Evolutionary conservation across 2,329 filamentous ascomycete genomes (phyloP), one percentile per base, ranked within the genome.

Genomic region (Colletotrichum lupini): DNA sequence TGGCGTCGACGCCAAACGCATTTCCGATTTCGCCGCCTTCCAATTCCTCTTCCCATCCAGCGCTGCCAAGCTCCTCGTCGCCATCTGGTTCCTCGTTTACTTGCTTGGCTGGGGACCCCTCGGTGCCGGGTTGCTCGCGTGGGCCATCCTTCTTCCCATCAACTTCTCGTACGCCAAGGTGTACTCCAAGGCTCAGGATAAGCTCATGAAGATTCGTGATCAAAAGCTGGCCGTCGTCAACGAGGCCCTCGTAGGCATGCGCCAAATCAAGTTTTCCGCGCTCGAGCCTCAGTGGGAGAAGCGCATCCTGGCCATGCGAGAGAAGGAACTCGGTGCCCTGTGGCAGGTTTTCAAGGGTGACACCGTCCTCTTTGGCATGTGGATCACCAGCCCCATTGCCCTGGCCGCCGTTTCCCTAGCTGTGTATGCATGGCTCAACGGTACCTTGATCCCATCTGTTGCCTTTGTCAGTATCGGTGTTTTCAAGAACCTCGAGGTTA

Each of bases 181-280:
- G 24, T 94, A 94, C 77, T 85, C 91, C 1, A 85, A 83, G 26
- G 88, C 91, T 5, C 92, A 95, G 77, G 92, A 93, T 68, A 84
- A 86, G 62, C 81, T 96, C 62, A 95, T 95, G 93, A 93, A 93
- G 79, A 86, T 92, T 32, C 87, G 94, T 57, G 94, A 96, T 80
- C 87, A 90, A 67, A 96, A 95, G 81, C 87, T 95, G 82, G 92
- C 89, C 0, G 88, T 95, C 16, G 88, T 97, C 35, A 93, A 93
- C 1, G 94, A 97, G 80, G 93, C 92, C 0, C 83, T 97, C 1
- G 89, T 93, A 76, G 94, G 94, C 8, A 95, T 96, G 75, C 90
- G 93, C 1, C 94, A 97, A 81, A 94, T 97, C 83, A 97, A 97
- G 78, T 95, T 96, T 77, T 93, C 93, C 0, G 94, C 94, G 1